Evolutionary conservation across 1,284 basidiomycete species (phyloP), one percentile per base, ranked within the genome.

Genomic region (Vanrija sp.): DNA sequence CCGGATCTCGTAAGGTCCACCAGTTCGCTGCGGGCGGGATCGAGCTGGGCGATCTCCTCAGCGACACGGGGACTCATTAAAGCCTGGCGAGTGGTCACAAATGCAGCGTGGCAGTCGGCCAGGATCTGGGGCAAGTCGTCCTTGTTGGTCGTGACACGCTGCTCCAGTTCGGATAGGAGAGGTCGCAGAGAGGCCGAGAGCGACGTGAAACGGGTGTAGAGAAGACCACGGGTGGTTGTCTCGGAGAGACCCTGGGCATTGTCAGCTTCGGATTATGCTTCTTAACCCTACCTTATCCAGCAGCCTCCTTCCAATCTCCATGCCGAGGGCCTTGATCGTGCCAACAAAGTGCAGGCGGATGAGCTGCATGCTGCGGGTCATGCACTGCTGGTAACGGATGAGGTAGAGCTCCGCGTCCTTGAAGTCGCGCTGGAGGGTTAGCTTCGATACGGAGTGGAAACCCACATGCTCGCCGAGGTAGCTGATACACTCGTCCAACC

Each of bases 271-370:
- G 51, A 38, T 43, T 29, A 28, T 40, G 14, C 0, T 5, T 8
- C 5, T 14, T 10, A 16, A 18, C 57, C 71, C 38, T 54, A 85
- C 88, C 79, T 86, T 88, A 63, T 91, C 89, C 0, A 81, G 80
- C 46, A 92, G 72, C 9, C 88, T 83, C 63, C 82, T 86, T 2
- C 82, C 82, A 14, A 93, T 82, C 64, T 95, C 89, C 21, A 83
- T 76, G 1, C 86, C 84, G 12, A 93, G 80, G 1, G 86, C 83
- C 52, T 86, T 82, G 12, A 96, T 79, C 2, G 88, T 86, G 5
- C 87, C 86, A 21, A 93, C 85, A 66, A 95, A 94, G 76, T 88
- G 91, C 83, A 96, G 91, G 71, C 89, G 93, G 78, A 96, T 91
- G 49, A 97, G 81, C 0, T 91, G 95, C 92, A 96, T 95, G 21